Evolutionary conservation across 139 green algal species (phyloP).

Genomic region (Picochlorum costavermella): DNA sequence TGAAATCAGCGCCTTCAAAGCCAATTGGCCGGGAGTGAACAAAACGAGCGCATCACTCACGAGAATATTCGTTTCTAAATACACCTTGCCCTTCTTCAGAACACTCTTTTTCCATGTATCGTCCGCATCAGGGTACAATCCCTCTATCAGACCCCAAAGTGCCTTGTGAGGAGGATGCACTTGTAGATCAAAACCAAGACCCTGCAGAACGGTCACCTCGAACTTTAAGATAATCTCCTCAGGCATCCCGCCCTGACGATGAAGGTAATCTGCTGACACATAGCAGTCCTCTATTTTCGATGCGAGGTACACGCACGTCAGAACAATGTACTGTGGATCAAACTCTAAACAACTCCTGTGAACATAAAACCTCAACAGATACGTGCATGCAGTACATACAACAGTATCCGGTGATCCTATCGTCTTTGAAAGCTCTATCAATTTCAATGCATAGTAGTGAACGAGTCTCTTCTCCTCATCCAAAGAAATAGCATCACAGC

Average conservation of each 20-base stretch:
- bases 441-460: constrained; percentile 1
- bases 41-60: constrained; percentile 69
- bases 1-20: constrained; percentile 8
- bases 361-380: constrained; percentile 72
- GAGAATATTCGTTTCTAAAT: constrained; percentile 48
- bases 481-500: constrained; percentile 7
- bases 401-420: constrained; percentile 37
- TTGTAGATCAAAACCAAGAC: constrained; percentile 71
- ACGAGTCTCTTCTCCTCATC: constrained; percentile 2
- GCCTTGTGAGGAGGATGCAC: constrained; percentile 56
- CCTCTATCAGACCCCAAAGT: constrained; percentile 38
- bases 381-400: constrained; percentile 47
- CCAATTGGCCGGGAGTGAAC: constrained; percentile 47
- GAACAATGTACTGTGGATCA: constrained; percentile 57
- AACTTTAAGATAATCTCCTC: constrained; percentile 33
- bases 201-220: constrained; percentile 42
- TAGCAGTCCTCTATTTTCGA: constrained; percentile 79
- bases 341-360: constrained; percentile 44
- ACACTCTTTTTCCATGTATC: too few species aligned
- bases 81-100: too few species aligned
- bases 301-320: constrained; percentile 72
- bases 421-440: background rate
- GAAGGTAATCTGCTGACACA: constrained; percentile 58
- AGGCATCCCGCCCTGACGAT: constrained; percentile 26
- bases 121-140: too few species aligned